Base-by-base conservation (phyloP, 202 grass and related monocot species). In the Cymbopogon flexuosus region DNA sequence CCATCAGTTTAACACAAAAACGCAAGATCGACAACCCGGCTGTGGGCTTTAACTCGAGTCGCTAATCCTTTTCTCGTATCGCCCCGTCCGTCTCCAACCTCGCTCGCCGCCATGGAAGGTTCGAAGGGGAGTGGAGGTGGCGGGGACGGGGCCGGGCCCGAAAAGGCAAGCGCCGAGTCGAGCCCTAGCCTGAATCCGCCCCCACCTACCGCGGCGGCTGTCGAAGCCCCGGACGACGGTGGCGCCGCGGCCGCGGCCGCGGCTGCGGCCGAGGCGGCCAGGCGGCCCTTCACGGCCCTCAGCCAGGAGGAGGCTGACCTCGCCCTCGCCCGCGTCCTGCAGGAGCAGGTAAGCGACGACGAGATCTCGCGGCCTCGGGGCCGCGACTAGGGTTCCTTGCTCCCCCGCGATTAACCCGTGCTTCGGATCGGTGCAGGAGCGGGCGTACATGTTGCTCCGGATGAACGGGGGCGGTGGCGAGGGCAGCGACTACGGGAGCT, bases 261-360 rank as follows among this genome's bases (percentile, higher is more conserved):
- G 23, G 70, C 22, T 7, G 83, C 27, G 13, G 81, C 37, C 0
- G 83, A 65, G 47, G 82, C 83, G 23, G 18, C 74, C 29, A 89
- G 96, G 65, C 84, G 81, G 13, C 96, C 96, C 18, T 99, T 99
- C 86, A 93, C 92, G 30, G 88, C 82, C 35, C 92, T 99, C 67
- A 93, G 87, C 85, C 96, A 99, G 92, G 88, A 96, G 83, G 96
- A 96, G 66, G 96, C 96, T 41, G 96, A 93, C 88, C 92, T 91
- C 60, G 96, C 96, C 76, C 92, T 99, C 14, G 96, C 96, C 14
- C 89, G 96, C 46, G 96, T 91, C 43, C 92, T 99, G 56, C 96
- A 99, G 84, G 96, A 99, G 68, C 96, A 99, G 87, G 96, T 24
- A 90, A 73, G 70, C 56, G 22, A 43, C 70, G 22, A 54, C 24